Evolutionary conservation across 2,329 filamentous ascomycete genomes (phyloP), one percentile per base, ranked within the genome.

Genomic region (Penicillium sp.): DNA sequence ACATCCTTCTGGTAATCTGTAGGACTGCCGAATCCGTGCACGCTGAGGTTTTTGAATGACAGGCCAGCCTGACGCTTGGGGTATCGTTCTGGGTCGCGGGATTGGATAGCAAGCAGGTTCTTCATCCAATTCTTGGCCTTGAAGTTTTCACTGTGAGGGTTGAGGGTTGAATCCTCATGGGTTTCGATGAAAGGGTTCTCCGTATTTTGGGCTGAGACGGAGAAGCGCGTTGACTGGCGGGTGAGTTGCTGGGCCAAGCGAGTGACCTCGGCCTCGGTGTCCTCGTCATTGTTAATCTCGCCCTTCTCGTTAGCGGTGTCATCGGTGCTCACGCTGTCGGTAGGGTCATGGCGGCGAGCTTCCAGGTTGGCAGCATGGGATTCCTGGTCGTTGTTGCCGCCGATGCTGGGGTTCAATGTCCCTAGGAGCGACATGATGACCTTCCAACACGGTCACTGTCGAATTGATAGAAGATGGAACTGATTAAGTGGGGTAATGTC

Each of bases 1-100:
- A 76, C 66, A 69, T 76, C 70, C 65, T 75, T 74, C 50, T 91
- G 88, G 72, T 87, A 90, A 70, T 90, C 87, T 1, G 87, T 89
- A 0, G 84, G 78, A 40, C 81, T 82, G 44, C 87, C 87, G 65
- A 82, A 90, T 40, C 87, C 87, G 67, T 86, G 84, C 5, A 89
- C 85, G 59, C 84, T 89, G 55, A 91, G 77, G 67, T 89, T 82
- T 71, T 84, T 82, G 75, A 87, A 90, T 50, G 81, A 79, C 44
- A 91, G 79, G 46, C 88, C 87, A 0, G 84, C 81, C 15, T 82
- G 84, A 65, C 87, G 82, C 41, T 67, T 63, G 2, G 72, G 75
- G 70, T 85, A 85, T 15, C 74, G 70, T 61, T 79, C 77, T 51
- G 83, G 86, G 56, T 82, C 80, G 59, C 74, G 78, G 33, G 78